Percentiles rank a stretch among this genome's conserved stretches.
phyloP scores from a whole-genome alignment of 306 rosid genomes.

The Lotus japonicus region DNA sequence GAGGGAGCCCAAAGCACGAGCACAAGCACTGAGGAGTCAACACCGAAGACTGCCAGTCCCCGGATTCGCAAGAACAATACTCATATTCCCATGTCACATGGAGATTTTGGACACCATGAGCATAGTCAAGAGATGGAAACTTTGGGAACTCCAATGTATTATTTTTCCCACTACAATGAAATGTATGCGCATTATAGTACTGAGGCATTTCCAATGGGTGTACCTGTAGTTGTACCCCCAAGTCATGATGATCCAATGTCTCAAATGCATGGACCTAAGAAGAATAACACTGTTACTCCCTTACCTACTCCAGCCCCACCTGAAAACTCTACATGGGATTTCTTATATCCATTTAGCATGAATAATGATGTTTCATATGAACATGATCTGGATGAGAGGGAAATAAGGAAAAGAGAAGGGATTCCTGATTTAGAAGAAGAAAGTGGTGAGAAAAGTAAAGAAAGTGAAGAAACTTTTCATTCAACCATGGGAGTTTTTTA shows the following conservation, averaged over 20 bases:
- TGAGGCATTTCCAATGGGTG: neutral
- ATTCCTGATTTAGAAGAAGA: slow-evolving; percentile 41
- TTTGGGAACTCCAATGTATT: neutral
- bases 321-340: slow-evolving; percentile 15
- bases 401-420: slow-evolving; percentile 28
- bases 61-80: neutral
- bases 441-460: neutral
- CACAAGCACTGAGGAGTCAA: neutral
- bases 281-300: neutral
- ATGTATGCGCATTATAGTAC: neutral
- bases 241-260: neutral
- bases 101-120: neutral
- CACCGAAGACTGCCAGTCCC: neutral
- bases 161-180: neutral
- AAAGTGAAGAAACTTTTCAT: neutral
- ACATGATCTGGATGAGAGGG: neutral
- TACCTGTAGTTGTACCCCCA: neutral
- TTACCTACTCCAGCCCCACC: slow-evolving; percentile 8
- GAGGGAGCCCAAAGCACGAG: too few species aligned
- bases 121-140: neutral
- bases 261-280: slow-evolving; percentile 13
- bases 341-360: slow-evolving; percentile 6
- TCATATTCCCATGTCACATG: neutral
- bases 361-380: slow-evolving; percentile 1
- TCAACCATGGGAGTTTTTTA: neutral